Evolutionary conservation across 2,329 filamentous ascomycete species (phyloP).

Genomic region (Zymoseptoria pseudotritici): DNA sequence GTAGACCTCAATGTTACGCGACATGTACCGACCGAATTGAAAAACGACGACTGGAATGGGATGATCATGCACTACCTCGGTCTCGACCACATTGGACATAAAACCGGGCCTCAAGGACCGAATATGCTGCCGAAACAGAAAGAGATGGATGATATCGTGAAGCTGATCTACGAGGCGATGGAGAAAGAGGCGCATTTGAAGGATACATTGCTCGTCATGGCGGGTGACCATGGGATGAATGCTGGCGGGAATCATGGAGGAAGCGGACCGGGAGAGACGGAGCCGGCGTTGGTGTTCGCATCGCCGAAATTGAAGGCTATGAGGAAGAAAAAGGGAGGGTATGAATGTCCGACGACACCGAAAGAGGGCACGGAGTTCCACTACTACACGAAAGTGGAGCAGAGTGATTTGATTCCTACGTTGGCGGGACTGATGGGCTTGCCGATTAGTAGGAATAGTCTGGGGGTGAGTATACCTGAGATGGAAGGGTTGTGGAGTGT

Average conservation of each 20-base stretch:
- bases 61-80: conserved; percentile 95
- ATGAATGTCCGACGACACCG: conserved; percentile 48
- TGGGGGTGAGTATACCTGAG: conserved; percentile 76
- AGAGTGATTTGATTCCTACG: conserved; percentile 89
- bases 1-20: conserved; percentile 96
- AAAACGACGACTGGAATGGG: conserved; percentile 75
- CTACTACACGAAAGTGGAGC: conserved; percentile 80
- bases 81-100: conserved; percentile 95
- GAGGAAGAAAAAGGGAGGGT: conserved; percentile 9
- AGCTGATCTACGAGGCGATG: conserved; percentile 68
- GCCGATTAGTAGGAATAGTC: conserved; percentile 79
- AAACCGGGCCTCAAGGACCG: conserved; percentile 73
- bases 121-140: conserved; percentile 89
- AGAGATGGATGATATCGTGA: conserved; percentile 86
- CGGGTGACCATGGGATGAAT: conserved; percentile 99
- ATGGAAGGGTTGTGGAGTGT: conserved; percentile 67
- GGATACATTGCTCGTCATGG: conserved; percentile 75
- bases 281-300: conserved; percentile 74
- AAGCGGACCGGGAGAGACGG: conserved; percentile 88
- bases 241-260: conserved; percentile 95
- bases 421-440: conserved; percentile 80
- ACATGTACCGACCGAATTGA: conserved; percentile 71
- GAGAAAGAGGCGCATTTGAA: conserved; percentile 61
- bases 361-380: conserved; percentile 59
- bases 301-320: conserved; percentile 23